Evolutionary conservation across 805 yeast species (phyloP).

Genomic region (Teunomyces funiuensis): DNA sequence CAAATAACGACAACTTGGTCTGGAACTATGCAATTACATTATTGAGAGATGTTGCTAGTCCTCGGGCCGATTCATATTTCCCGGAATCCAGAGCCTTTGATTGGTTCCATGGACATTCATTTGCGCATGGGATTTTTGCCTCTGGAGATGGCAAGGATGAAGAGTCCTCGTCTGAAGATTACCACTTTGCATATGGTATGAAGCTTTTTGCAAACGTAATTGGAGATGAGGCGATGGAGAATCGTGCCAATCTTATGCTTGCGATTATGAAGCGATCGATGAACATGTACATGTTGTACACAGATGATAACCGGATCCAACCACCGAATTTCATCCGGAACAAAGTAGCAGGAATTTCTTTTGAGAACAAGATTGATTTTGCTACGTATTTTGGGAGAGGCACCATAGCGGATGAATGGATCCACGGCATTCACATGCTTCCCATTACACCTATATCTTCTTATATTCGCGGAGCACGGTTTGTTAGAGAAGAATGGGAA

Average conservation of each 20-base stretch:
- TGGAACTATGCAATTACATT: constrained; percentile 55
- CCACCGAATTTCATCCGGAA: constrained; percentile 58
- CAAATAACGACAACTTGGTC: constrained; percentile 29
- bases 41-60: constrained; percentile 68
- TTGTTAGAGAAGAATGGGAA: constrained; percentile 66
- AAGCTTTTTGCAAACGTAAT: constrained; percentile 62
- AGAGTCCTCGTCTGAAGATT: constrained; percentile 74
- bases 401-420: constrained; percentile 55
- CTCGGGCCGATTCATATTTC: constrained; percentile 54
- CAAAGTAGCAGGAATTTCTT: constrained; percentile 70
- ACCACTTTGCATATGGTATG: constrained; percentile 67
- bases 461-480: constrained; percentile 51
- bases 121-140: constrained; percentile 72
- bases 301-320: constrained; percentile 53
- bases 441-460: constrained; percentile 72
- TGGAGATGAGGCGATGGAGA: constrained; percentile 51
- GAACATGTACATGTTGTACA: constrained; percentile 54
- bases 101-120: constrained; percentile 77
- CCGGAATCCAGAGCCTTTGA: constrained; percentile 71
- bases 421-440: constrained; percentile 77
- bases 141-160: constrained; percentile 77
- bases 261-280: constrained; percentile 57
- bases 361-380: constrained; percentile 71
- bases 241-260: constrained; percentile 58
- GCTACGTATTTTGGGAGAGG: constrained; percentile 75